Conservation (phyloP, 202 grass and related monocot genomes). For the Carex arenaria region DNA sequence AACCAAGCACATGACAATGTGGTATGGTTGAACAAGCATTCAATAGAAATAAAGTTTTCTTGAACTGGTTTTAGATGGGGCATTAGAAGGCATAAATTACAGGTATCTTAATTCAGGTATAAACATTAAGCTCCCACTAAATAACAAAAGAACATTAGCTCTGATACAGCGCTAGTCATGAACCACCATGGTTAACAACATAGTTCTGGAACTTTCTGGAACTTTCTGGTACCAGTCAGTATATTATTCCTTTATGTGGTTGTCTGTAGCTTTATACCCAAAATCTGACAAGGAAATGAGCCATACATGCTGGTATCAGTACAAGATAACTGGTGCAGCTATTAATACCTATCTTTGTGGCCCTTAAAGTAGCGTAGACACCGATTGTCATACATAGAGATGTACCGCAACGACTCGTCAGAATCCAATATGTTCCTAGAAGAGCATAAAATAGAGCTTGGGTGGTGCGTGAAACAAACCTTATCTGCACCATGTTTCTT, state of each 20-base stretch:
- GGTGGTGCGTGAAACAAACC: constrained; percentile 90
- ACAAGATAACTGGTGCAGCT: background rate
- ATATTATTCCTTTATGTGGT: background rate
- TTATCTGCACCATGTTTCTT: constrained; percentile 88
- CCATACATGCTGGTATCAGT: background rate
- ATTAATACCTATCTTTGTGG: constrained; percentile 73
- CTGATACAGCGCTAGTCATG: background rate
- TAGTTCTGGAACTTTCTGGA: background rate
- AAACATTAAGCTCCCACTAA: background rate
- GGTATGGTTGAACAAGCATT: background rate
- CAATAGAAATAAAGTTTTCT: background rate
- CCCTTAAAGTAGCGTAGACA: constrained; percentile 98
- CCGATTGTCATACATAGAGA: constrained; percentile 94
- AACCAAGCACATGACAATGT: background rate
- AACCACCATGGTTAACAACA: background rate
- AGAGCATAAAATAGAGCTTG: constrained; percentile 92
- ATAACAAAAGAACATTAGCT: background rate
- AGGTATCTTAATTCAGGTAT: background rate
- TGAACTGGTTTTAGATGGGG: background rate
- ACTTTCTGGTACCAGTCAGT: background rate
- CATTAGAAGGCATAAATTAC: background rate
- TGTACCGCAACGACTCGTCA: constrained; percentile 72
- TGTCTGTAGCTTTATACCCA: background rate
- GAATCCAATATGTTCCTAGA: constrained; percentile 78
- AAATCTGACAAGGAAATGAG: background rate